Evolutionary conservation across 768 basidiomycete species (phyloP).

Genomic region (Mycena haematopus): DNA sequence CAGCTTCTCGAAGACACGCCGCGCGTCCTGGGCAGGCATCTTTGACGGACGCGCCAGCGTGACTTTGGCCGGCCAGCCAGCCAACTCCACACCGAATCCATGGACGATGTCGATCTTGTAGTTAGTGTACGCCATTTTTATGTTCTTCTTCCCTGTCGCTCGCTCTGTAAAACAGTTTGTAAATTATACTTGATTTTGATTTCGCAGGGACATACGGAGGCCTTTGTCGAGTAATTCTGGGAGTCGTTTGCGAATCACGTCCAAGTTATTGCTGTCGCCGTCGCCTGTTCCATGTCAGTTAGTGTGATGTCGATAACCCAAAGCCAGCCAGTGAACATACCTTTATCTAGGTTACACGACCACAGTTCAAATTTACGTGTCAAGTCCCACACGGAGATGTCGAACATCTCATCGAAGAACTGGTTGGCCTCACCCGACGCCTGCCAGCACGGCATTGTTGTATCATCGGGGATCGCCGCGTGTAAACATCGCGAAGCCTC

Average conservation of each 20-base stretch:
- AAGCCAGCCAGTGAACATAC: neutral
- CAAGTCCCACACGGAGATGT: neutral
- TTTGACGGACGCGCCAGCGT: too few species aligned
- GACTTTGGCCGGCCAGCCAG: too few species aligned
- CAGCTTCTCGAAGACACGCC: too few species aligned
- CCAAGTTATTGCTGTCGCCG: too few species aligned
- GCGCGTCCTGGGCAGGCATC: too few species aligned
- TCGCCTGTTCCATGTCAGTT: neutral
- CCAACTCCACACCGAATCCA: too few species aligned
- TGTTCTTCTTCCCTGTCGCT: neutral
- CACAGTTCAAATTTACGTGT: neutral
- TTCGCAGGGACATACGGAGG: neutral
- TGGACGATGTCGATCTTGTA: slow-evolving; percentile 1
- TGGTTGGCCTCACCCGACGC: neutral
- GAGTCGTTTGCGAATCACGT: neutral
- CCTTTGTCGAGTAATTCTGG: neutral
- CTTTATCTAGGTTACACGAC: neutral
- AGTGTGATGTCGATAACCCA: neutral
- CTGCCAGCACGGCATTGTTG: neutral
- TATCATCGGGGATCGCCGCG: too few species aligned
- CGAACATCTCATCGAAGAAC: neutral
- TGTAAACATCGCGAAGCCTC: too few species aligned
- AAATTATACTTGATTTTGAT: neutral
- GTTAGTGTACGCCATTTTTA: neutral
- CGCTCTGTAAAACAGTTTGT: neutral